Evolutionary conservation across 1,139 yeast genomes (phyloP).

Genomic region (Geotrichum histeridarum): DNA sequence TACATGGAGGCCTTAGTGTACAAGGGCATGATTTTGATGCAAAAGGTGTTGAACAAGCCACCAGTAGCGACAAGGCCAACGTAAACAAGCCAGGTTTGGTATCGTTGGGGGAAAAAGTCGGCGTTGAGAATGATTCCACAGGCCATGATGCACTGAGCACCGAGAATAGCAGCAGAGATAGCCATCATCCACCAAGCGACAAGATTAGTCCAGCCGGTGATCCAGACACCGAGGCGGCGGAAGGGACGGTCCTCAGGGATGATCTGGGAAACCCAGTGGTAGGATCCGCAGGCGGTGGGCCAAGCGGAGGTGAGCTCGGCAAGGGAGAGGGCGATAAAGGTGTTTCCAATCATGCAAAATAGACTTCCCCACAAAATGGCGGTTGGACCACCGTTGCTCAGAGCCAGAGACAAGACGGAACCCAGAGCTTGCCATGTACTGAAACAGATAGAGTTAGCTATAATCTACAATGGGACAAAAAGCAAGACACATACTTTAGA

Average conservation of each 20-base stretch:
- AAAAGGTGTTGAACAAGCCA: conserved; percentile 18
- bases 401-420: conserved; percentile 19
- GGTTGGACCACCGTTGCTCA: conserved; percentile 19
- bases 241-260: conserved; percentile 14
- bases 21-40: conserved; percentile 18
- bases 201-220: conserved; percentile 21
- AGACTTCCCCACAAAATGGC: conserved; percentile 21
- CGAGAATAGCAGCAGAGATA: conserved; percentile 19
- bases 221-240: conserved; percentile 16
- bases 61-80: conserved; percentile 16
- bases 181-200: conserved; percentile 24
- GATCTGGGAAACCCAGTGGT: conserved; percentile 22
- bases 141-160: conserved; percentile 21
- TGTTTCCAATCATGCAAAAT: conserved; percentile 20
- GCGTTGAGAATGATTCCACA: conserved; percentile 16
- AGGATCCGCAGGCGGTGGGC: conserved; percentile 21
- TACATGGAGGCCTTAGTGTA: conserved; percentile 22
- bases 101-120: conserved; percentile 13
- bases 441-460: not conserved
- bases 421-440: conserved; percentile 24
- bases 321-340: conserved; percentile 18
- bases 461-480: not conserved
- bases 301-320: conserved; percentile 21
- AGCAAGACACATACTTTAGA: conserved; percentile 8
- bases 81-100: conserved; percentile 20